These are phyloP conservation scores for Geranium brycei DNA, from an alignment of 345 rosid species.

Conservation along the genomic window DNA sequence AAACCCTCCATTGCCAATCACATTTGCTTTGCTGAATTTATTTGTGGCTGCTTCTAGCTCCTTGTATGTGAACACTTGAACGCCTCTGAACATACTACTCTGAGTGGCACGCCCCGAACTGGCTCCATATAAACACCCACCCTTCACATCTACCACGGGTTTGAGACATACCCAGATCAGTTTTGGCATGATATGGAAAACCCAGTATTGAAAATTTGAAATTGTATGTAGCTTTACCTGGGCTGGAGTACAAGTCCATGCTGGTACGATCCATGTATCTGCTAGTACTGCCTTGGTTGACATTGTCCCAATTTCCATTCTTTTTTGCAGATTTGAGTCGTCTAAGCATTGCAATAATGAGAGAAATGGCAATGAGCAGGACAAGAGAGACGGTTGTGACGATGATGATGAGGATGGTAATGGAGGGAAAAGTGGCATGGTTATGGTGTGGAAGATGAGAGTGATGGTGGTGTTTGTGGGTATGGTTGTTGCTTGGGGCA, in stretches of 20 bases:
- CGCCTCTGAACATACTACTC: constrained; percentile 23
- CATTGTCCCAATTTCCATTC: constrained; percentile 15
- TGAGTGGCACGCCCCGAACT: constrained; percentile 16
- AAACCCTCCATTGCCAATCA: constrained; percentile 46
- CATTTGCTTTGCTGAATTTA: constrained; percentile 46
- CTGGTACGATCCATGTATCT: constrained; percentile 29
- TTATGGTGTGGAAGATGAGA: constrained; percentile 9
- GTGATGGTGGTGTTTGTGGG: constrained; percentile 13
- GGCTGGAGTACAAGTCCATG: constrained; percentile 41
- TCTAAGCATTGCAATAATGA: constrained; percentile 33
- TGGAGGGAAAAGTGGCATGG: constrained; percentile 28
- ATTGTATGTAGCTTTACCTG: constrained; percentile 36
- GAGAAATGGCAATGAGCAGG: constrained; percentile 24
- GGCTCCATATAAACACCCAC: constrained; percentile 39
- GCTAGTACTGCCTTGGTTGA: constrained; percentile 14
- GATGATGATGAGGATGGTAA: constrained; percentile 31
- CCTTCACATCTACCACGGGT: constrained; percentile 38
- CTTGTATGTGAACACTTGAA: constrained; percentile 73
- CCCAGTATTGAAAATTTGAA: background rate
- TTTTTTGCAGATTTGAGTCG: constrained; percentile 32
- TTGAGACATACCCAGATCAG: constrained; percentile 6
- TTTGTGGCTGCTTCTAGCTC: constrained; percentile 65
- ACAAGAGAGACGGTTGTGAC: constrained; percentile 24
- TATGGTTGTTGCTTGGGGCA: constrained; percentile 12
- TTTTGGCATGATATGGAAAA: background rate